These are phyloP conservation scores for Cyberlindnera samutprakarnensis DNA, from an alignment of 805 yeast genomes.

Conservation along the genomic window DNA sequence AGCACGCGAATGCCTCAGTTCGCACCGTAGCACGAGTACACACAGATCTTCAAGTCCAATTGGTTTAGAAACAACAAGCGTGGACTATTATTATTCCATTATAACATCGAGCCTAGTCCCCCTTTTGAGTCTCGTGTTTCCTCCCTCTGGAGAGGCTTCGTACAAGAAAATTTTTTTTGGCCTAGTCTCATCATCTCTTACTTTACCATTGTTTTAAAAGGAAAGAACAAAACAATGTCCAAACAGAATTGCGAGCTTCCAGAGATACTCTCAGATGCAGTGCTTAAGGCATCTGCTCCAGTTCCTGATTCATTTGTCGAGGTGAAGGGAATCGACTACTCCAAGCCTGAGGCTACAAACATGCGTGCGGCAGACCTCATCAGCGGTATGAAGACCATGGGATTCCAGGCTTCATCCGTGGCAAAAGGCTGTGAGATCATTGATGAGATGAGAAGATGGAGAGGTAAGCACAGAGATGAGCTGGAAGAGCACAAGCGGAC, in stretches of 20 bases:
- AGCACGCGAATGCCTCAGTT: no score
- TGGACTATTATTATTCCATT: no score
- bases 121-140: no score
- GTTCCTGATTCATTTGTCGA: slow-evolving; percentile 73
- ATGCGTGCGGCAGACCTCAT: slow-evolving; percentile 76
- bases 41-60: no score
- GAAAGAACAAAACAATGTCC: slow-evolving; percentile 28
- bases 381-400: slow-evolving; percentile 86
- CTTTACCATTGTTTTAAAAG: no score
- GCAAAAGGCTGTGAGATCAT: slow-evolving; percentile 89
- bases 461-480: slow-evolving; percentile 69
- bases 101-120: no score
- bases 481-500: slow-evolving; percentile 63
- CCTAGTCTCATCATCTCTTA: no score
- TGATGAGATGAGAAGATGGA: slow-evolving; percentile 88
- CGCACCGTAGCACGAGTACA: no score
- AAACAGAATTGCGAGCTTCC: slow-evolving; percentile 43
- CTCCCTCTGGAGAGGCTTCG: no score
- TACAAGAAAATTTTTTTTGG: no score
- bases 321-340: slow-evolving; percentile 88
- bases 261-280: slow-evolving; percentile 82
- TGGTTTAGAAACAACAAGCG: no score
- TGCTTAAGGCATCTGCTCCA: slow-evolving; percentile 76
- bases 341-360: slow-evolving; percentile 65
- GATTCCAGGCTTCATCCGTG: slow-evolving; percentile 89